These are phyloP conservation scores for Xylaria multiplex DNA, from an alignment of 2,329 filamentous ascomycete genomes.

Conservation along the genomic window DNA sequence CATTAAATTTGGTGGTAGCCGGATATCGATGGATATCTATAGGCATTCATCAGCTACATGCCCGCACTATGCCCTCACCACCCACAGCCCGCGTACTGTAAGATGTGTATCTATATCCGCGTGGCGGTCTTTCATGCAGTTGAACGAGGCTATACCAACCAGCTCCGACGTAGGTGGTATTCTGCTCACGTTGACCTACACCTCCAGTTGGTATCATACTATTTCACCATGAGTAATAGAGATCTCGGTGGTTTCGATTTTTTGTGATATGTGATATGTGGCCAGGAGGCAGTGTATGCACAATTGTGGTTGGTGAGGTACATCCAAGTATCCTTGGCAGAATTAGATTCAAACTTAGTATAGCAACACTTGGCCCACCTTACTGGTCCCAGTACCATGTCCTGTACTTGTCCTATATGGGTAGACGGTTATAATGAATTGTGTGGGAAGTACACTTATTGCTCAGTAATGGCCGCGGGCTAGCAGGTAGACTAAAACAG, in stretches of 20 bases:
- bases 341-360: constrained; percentile 6
- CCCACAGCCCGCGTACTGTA: neutral
- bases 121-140: neutral
- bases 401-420: too few relatives aligned
- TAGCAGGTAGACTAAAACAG: neutral
- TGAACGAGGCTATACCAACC: constrained; percentile 24
- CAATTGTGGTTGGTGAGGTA: neutral
- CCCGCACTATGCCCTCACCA: neutral
- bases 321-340: neutral
- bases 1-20: too few relatives aligned
- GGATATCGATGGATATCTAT: neutral
- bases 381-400: too few relatives aligned
- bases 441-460: too few relatives aligned
- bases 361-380: constrained; percentile 5
- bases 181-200: constrained; percentile 24
- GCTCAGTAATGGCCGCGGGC: too few relatives aligned
- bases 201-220: constrained; percentile 10
- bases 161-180: neutral
- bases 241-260: neutral
- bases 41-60: neutral
- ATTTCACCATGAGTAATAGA: constrained; percentile 25
- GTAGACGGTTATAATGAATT: too few relatives aligned
- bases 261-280: neutral
- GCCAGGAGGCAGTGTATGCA: constrained; percentile 13
- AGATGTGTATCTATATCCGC: constrained; percentile 11